These are phyloP conservation scores for Rhodofomes roseus DNA, from an alignment of 1,284 basidiomycete species.

Conservation along the genomic window DNA sequence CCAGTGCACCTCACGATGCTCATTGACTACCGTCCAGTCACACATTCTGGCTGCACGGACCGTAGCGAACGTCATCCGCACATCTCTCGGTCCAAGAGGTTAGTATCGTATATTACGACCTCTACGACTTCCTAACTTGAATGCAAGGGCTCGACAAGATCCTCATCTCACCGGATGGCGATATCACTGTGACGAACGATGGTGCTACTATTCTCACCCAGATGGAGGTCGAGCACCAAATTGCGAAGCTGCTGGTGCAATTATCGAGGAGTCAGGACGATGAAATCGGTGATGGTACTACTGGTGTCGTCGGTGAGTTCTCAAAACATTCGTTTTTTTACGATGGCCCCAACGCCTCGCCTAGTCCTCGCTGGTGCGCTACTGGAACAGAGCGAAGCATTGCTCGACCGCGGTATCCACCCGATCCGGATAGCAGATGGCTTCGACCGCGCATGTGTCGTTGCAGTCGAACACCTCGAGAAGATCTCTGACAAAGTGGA, in stretches of 20 bases:
- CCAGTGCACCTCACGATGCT: background rate
- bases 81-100: conserved; percentile 94
- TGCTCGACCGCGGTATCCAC: conserved; percentile 97
- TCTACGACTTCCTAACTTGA: background rate
- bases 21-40: conserved; percentile 45
- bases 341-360: background rate
- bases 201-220: conserved; percentile 94
- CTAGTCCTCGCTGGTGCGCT: conserved; percentile 96
- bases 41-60: conserved; percentile 94
- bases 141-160: conserved; percentile 93
- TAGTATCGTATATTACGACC: conserved; percentile 12
- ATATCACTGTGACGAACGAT: conserved; percentile 99
- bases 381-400: conserved; percentile 83
- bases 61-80: conserved; percentile 93
- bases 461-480: conserved; percentile 90
- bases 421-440: conserved; percentile 98
- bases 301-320: conserved; percentile 92
- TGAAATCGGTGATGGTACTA: conserved; percentile 99
- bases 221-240: conserved; percentile 99
- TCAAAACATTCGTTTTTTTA: background rate
- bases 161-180: conserved; percentile 96
- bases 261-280: conserved; percentile 98
- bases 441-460: conserved; percentile 90
- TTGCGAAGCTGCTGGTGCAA: conserved; percentile 96
- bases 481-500: conserved; percentile 88